Conservation (phyloP, 805 yeast genomes). For the Candida piceae region DNA sequence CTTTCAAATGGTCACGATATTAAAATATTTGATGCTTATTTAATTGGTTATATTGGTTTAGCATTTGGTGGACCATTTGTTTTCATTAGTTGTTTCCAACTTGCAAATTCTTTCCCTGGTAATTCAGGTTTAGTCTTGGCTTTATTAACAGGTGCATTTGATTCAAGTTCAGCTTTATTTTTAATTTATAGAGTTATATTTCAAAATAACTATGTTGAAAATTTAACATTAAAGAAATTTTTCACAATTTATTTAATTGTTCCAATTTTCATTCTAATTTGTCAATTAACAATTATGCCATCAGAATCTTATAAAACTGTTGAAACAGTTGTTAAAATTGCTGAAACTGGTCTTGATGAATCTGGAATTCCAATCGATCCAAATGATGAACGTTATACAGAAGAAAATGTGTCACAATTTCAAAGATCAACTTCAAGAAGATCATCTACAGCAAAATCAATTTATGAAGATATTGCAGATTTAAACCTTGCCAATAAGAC, state of each 20-base stretch:
- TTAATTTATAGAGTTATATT: constrained; percentile 66
- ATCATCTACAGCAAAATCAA: constrained; percentile 47
- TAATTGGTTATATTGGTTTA: constrained; percentile 65
- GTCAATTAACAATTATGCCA: constrained; percentile 82
- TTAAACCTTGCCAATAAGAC: constrained; percentile 44
- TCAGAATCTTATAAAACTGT: constrained; percentile 65
- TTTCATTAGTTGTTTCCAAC: constrained; percentile 83
- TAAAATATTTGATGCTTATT: constrained; percentile 52
- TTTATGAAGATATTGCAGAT: constrained; percentile 64
- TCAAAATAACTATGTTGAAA: constrained; percentile 33
- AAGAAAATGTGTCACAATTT: constrained; percentile 13
- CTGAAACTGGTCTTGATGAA: constrained; percentile 71
- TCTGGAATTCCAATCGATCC: constrained; percentile 53
- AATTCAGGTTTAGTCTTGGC: constrained; percentile 80
- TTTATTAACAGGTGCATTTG: constrained; percentile 87
- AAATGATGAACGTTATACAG: constrained; percentile 33
- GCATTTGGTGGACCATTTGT: constrained; percentile 95
- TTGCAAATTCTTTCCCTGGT: constrained; percentile 81
- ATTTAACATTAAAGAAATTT: constrained; percentile 48
- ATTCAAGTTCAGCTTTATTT: constrained; percentile 86
- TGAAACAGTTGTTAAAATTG: constrained; percentile 61
- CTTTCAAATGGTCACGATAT: constrained; percentile 23
- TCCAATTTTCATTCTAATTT: constrained; percentile 69
- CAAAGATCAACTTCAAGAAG: constrained; percentile 29
- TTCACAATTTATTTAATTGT: constrained; percentile 66